A percentile compares a stretch with the other conserved stretches of the same genome.
Evolutionary conservation across 352 stramenopile genomes (phyloP).

Genomic region (Thalassiosira mediterranea): DNA sequence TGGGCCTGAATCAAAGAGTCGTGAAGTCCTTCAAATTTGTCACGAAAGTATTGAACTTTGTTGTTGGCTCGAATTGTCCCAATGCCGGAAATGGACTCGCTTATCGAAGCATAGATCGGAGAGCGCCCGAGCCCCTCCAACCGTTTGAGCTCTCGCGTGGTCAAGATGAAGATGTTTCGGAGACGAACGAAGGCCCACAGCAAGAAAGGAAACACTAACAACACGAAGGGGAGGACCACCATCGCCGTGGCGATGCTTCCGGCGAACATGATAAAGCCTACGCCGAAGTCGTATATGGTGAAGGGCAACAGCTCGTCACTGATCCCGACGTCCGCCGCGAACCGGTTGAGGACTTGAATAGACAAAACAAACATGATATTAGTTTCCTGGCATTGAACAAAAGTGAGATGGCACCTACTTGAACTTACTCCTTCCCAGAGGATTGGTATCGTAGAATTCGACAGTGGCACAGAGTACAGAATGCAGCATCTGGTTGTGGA

Average conservation of each 20-base stretch:
- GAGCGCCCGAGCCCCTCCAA: constrained; percentile 90
- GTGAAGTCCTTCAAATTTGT: constrained; percentile 69
- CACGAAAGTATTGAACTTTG: constrained; percentile 70
- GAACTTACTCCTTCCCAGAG: constrained; percentile 86
- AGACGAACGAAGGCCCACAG: constrained; percentile 76
- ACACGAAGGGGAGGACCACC: constrained; percentile 71
- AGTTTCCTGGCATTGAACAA: no score
- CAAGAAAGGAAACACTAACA: constrained; percentile 71
- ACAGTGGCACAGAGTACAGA: constrained; percentile 89
- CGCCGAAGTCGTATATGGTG: constrained; percentile 81
- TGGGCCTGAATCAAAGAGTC: constrained; percentile 61
- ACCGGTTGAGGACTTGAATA: no score
- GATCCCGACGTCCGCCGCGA: constrained; percentile 85
- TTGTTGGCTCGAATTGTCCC: constrained; percentile 88
- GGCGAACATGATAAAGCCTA: constrained; percentile 79
- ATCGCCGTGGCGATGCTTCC: constrained; percentile 81
- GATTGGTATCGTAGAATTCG: constrained; percentile 93
- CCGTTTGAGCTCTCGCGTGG: constrained; percentile 90
- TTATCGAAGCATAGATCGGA: constrained; percentile 89
- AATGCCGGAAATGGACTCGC: constrained; percentile 89
- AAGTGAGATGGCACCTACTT: no score
- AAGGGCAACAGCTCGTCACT: constrained; percentile 85
- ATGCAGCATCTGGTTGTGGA: constrained; percentile 89
- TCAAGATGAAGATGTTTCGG: constrained; percentile 71
- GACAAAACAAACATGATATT: no score